phyloP scores from a whole-genome alignment of 2,329 filamentous ascomycete species.

The Curvularia lunata region DNA sequence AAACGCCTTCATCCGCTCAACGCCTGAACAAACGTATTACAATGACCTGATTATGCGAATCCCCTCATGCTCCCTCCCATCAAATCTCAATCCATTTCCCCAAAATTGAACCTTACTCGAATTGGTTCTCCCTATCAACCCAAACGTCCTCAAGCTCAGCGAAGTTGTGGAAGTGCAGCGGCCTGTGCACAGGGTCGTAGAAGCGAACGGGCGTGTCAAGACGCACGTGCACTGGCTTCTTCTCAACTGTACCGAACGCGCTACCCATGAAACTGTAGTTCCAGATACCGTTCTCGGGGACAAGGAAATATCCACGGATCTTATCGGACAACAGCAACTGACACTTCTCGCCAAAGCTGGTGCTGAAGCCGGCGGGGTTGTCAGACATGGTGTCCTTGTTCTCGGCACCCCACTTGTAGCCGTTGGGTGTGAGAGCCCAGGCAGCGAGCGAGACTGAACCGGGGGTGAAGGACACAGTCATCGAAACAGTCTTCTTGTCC shows the following conservation, averaged over 20 bases:
- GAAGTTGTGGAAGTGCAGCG: slow-evolving; percentile 96
- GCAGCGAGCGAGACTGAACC: slow-evolving; percentile 94
- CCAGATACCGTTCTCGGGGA: slow-evolving; percentile 88
- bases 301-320: slow-evolving; percentile 94
- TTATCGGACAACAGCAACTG: slow-evolving; percentile 92
- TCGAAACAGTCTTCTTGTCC: slow-evolving; percentile 91
- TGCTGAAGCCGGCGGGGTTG: slow-evolving; percentile 91
- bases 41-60: background rate
- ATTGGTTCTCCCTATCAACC: slow-evolving; percentile 91
- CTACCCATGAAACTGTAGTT: slow-evolving; percentile 99
- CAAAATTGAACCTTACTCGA: slow-evolving; percentile 59
- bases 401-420: slow-evolving; percentile 96
- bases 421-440: slow-evolving; percentile 88
- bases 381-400: slow-evolving; percentile 94
- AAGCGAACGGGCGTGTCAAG: slow-evolving; percentile 87
- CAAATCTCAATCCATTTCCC: background rate
- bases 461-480: slow-evolving; percentile 95
- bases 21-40: slow-evolving; percentile 7
- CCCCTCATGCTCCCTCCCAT: background rate
- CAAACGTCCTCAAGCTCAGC: slow-evolving; percentile 96
- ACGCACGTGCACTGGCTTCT: slow-evolving; percentile 89
- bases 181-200: slow-evolving; percentile 90
- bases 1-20: slow-evolving; percentile 21
- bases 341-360: slow-evolving; percentile 91
- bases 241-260: slow-evolving; percentile 84